Evolutionary conservation across 208 protist species (phyloP).

Genomic region (Trypanosoma scelopori): DNA sequence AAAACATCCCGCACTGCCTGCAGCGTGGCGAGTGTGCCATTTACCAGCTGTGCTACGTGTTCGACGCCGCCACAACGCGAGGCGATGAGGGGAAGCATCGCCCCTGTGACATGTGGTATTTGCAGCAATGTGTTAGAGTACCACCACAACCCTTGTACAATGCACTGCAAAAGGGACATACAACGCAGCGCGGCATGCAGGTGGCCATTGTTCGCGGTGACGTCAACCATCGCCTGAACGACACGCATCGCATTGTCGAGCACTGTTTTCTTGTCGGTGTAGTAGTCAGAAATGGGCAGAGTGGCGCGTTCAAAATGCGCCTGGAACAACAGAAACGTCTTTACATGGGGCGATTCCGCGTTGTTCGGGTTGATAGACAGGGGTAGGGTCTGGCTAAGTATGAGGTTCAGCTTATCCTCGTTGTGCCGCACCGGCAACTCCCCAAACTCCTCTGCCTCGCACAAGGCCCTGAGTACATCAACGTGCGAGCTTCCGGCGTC

Average conservation of each 20-base stretch:
- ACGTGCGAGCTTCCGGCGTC: constrained; percentile 41
- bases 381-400: constrained; percentile 67
- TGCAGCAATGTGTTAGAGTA: constrained; percentile 81
- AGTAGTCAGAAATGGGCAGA: constrained; percentile 98
- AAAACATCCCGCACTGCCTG: constrained; percentile 56
- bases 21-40: constrained; percentile 46
- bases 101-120: constrained; percentile 78
- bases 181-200: constrained; percentile 82
- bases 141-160: constrained; percentile 94
- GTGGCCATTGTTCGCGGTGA: constrained; percentile 94
- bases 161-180: constrained; percentile 95
- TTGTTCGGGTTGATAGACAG: constrained; percentile 64
- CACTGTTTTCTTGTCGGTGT: constrained; percentile 97
- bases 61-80: constrained; percentile 53
- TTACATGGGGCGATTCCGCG: constrained; percentile 94
- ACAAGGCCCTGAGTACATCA: constrained; percentile 87
- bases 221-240: constrained; percentile 95
- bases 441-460: constrained; percentile 95
- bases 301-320: constrained; percentile 92
- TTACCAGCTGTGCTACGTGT: constrained; percentile 72
- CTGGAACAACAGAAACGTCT: constrained; percentile 97
- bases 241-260: constrained; percentile 97
- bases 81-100: constrained; percentile 65
- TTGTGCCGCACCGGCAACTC: constrained; percentile 98
- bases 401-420: constrained; percentile 97